These are phyloP conservation scores for Daldinia bambusicola DNA, from an alignment of 495 filamentous ascomycete genomes.

Conservation along the genomic window DNA sequence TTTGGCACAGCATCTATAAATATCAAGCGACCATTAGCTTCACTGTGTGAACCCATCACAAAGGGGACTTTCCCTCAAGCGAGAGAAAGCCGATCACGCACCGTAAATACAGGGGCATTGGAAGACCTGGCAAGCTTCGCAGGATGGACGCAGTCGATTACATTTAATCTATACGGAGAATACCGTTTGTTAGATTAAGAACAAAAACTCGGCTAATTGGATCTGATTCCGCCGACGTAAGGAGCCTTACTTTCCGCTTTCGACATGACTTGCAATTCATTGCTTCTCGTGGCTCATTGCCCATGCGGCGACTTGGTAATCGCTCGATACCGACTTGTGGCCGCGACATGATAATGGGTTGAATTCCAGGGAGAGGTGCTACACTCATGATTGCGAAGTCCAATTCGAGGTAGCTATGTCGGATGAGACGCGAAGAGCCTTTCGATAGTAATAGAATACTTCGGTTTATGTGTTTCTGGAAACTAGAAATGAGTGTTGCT, in stretches of 20 bases:
- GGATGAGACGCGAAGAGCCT: constrained; percentile 4
- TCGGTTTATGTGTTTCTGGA: constrained; percentile 8
- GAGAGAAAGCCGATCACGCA: constrained; percentile 52
- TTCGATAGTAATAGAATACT: not conserved
- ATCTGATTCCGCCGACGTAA: constrained; percentile 1
- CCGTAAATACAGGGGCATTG: constrained; percentile 89
- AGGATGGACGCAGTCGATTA: constrained; percentile 83
- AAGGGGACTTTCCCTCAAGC: not conserved
- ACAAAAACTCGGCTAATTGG: constrained; percentile 18
- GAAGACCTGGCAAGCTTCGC: constrained; percentile 89
- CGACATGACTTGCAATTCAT: constrained; percentile 97
- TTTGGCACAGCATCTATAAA: constrained; percentile 82
- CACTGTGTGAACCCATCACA: not conserved
- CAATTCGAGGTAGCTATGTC: constrained; percentile 27
- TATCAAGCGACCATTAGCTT: constrained; percentile 32
- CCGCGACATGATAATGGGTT: constrained; percentile 68
- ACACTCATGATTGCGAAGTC: constrained; percentile 47
- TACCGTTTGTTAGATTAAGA: constrained; percentile 39
- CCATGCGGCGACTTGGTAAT: constrained; percentile 75
- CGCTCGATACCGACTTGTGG: constrained; percentile 88
- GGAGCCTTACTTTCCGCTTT: constrained; percentile 76
- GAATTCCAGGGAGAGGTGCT: constrained; percentile 46
- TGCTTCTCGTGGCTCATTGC: constrained; percentile 81
- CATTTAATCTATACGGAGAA: constrained; percentile 78
- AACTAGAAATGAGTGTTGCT: constrained; percentile 4